Evolutionary conservation across 2,329 filamentous ascomycete species (phyloP).

Genomic region (Trichoderma afroharzianum): DNA sequence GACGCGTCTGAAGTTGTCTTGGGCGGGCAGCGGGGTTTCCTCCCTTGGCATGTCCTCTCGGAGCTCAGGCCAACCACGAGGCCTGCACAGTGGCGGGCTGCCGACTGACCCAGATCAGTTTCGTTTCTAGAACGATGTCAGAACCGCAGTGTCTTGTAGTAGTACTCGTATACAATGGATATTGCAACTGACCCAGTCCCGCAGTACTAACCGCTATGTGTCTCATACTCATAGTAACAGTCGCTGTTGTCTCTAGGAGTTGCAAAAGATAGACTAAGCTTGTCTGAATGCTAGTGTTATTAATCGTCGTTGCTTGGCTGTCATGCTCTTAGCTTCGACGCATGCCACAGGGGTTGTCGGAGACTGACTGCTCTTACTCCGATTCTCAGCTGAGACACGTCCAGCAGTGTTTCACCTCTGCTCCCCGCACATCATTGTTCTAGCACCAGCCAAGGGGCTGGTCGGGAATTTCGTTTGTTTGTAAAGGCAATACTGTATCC

Average conservation of each 20-base stretch:
- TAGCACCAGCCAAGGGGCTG: not conserved
- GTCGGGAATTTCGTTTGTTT: not conserved
- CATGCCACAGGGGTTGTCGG: not conserved
- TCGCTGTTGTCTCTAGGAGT: not conserved
- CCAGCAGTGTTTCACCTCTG: not conserved
- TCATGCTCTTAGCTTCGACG: not conserved
- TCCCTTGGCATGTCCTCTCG: not conserved
- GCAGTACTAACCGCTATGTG: not conserved
- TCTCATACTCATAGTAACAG: not conserved
- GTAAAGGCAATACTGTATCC: not conserved
- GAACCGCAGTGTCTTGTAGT: not conserved
- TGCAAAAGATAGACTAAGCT: not conserved
- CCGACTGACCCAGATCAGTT: not conserved
- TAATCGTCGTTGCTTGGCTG: not conserved
- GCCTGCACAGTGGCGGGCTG: not conserved
- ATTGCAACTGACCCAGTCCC: not conserved
- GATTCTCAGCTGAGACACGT: not conserved
- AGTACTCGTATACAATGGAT: not conserved
- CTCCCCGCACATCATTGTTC: not conserved
- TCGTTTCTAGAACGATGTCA: conserved; percentile 17
- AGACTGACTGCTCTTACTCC: not conserved
- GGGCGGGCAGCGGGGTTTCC: not conserved
- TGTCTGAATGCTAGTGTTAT: not conserved
- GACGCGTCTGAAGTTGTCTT: conserved; percentile 3
- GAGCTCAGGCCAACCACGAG: not conserved